Evolutionary conservation across 2,329 filamentous ascomycete species (phyloP), one percentile per base, ranked within the genome.

Genomic region (Gnomoniopsis sp.): DNA sequence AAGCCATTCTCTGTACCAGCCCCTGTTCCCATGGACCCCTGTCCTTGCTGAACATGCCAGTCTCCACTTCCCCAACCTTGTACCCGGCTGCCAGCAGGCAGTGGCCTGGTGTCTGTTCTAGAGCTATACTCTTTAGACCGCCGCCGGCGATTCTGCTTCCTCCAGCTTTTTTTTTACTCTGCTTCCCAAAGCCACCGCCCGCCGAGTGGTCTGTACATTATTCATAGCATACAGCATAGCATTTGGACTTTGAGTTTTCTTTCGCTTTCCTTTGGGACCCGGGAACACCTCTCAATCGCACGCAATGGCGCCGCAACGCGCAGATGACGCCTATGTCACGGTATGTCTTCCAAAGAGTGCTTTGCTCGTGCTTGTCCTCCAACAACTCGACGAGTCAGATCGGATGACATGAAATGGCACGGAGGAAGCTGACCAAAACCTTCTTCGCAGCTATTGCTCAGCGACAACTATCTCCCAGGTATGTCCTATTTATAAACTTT

Each of bases 381-480:
- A 34, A 21, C 46, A 36, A 56, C 36, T 33, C 17, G 41, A 47
- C 55, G 47, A 54, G 55, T 48, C 55, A 53, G 46, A 6, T n/a
- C 51, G 50, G 21, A 53, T 38, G 36, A 26, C 50, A 33, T 21
- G 53, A 41, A 38, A 62, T 63, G 36, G 49, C 49, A 58, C 59
- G 38, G 12, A 19, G 43, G 53, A 14, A 61, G 59, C 67, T 70
- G 59, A 68, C 55, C 55, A 58, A 36, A 26, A 10, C 46, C 11
- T 52, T 64, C 43, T 21, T 52, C 64, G 69, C 75, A 97, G 93
- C 89, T 99, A 73, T 85, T 98, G 58, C 80, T 96, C 77, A 96
- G 86, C 77, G 93, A 99, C 77, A 84, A 84, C 63, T 99, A 99
- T 75, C 85, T 99, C 53, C 93, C 95, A 72, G 93, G 93, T 96